Evolutionary conservation across 352 stramenopile genomes (phyloP).

Genomic region (Phytophthora cactorum): DNA sequence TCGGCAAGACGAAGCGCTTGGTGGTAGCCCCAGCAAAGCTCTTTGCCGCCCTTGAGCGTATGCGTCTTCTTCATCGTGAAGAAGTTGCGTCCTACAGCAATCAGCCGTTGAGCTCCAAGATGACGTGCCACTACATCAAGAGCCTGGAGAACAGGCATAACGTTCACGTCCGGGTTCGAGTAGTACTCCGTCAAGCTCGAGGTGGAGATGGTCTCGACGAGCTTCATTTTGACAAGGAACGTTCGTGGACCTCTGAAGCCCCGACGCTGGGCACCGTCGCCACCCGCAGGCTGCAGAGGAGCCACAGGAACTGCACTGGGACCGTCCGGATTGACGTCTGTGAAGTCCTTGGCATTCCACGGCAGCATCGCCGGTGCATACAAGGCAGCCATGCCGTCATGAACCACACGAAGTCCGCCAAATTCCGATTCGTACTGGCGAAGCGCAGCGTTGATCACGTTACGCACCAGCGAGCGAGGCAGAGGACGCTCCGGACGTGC

Average conservation of each 20-base stretch:
- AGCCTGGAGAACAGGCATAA: slow-evolving; percentile 62
- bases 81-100: slow-evolving; percentile 70
- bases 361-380: slow-evolving; percentile 49
- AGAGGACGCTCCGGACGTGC: slow-evolving; percentile 34
- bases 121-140: slow-evolving; percentile 70
- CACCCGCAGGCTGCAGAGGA: slow-evolving; percentile 13
- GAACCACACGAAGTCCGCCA: slow-evolving; percentile 49
- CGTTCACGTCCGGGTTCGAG: slow-evolving; percentile 53
- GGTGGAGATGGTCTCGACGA: slow-evolving; percentile 61
- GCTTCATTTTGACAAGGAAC: slow-evolving; percentile 70
- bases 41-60: slow-evolving; percentile 60
- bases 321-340: slow-evolving; percentile 50
- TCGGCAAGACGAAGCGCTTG: slow-evolving; percentile 64
- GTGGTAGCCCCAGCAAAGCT: slow-evolving; percentile 75
- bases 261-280: slow-evolving; percentile 27
- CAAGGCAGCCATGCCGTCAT: slow-evolving; percentile 59
- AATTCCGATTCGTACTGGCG: slow-evolving; percentile 51
- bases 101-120: slow-evolving; percentile 54
- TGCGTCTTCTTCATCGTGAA: slow-evolving; percentile 72
- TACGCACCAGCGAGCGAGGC: slow-evolving; percentile 48
- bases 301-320: slow-evolving; percentile 7
- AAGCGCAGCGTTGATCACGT: slow-evolving; percentile 61
- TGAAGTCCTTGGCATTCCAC: slow-evolving; percentile 55
- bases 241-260: slow-evolving; percentile 41
- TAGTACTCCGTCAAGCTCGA: slow-evolving; percentile 50